phyloP scores from a whole-genome alignment of 208 protist genomes.

The Crithidia acanthocephali region DNA sequence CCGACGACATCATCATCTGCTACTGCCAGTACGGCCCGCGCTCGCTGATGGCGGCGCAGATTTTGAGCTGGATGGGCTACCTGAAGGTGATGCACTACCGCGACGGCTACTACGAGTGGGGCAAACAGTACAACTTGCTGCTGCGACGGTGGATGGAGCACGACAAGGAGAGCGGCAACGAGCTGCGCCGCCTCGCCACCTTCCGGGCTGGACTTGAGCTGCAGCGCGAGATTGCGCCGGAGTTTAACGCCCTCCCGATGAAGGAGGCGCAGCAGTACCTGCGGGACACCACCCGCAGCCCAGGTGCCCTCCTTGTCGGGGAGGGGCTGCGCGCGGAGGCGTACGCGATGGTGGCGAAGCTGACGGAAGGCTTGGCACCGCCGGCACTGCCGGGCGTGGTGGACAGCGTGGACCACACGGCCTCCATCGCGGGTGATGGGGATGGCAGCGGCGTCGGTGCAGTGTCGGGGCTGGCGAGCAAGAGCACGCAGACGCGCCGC shows the following conservation, averaged over 20 bases:
- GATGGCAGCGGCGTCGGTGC: neutral
- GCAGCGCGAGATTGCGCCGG: conserved; percentile 78
- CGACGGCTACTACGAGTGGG: conserved; percentile 86
- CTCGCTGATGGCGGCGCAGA: conserved; percentile 83
- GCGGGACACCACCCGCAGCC: conserved; percentile 75
- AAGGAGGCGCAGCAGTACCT: conserved; percentile 65
- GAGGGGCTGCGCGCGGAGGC: conserved; percentile 65
- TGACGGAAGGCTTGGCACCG: conserved; percentile 50
- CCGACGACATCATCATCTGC: conserved; percentile 77
- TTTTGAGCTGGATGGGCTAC: conserved; percentile 87
- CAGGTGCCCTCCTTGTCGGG: conserved; percentile 55
- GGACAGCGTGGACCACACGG: conserved; percentile 17
- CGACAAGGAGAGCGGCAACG: conserved; percentile 74
- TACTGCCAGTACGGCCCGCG: conserved; percentile 87
- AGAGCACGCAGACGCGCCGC: conserved; percentile 23
- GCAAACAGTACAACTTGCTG: conserved; percentile 86
- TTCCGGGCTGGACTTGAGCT: conserved; percentile 75
- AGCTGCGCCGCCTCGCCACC: conserved; percentile 60
- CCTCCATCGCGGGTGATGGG: conserved; percentile 12
- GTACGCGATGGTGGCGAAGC: conserved; percentile 52
- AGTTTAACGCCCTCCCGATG: conserved; percentile 81
- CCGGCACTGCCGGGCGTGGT: conserved; percentile 43
- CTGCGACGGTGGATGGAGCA: conserved; percentile 84
- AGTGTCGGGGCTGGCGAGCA: conserved; percentile 11
- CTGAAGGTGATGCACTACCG: conserved; percentile 78